Evolutionary conservation across 192 early-diverging fungal genomes (phyloP).

Genomic region (Linnemannia schmuckeri): DNA sequence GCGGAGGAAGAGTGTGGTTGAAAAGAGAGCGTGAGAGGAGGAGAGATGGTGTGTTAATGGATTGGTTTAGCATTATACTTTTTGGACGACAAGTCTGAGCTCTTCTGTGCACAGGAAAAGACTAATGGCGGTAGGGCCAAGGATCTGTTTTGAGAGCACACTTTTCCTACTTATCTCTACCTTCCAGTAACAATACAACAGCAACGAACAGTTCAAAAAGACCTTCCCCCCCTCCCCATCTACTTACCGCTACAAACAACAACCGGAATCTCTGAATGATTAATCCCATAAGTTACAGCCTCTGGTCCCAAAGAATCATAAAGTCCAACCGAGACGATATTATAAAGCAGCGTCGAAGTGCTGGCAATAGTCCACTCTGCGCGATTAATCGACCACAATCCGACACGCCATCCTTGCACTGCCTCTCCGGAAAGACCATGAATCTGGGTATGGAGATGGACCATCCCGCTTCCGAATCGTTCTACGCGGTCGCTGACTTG

Average conservation of each 20-base stretch:
- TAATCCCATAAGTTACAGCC: conserved; percentile 85
- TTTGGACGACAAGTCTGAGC: too few relatives aligned
- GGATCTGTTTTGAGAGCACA: too few relatives aligned
- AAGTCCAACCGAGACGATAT: conserved; percentile 75
- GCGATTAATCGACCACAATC: conserved; percentile 79
- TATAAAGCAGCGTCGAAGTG: conserved; percentile 68
- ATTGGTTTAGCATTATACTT: too few relatives aligned
- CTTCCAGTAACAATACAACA: not conserved
- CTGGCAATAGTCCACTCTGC: conserved; percentile 81
- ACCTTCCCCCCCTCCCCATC: not conserved
- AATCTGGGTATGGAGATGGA: conserved; percentile 48
- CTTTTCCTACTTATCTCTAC: not conserved
- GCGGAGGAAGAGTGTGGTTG: too few relatives aligned
- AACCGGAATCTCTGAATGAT: conserved; percentile 80
- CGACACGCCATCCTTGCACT: conserved; percentile 58
- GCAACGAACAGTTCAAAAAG: not conserved
- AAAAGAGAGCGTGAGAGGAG: too few relatives aligned
- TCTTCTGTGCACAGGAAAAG: not conserved
- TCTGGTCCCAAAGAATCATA: conserved; percentile 91
- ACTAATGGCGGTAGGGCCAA: too few relatives aligned
- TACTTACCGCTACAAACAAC: conserved; percentile 65
- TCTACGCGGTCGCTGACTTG: conserved; percentile 66
- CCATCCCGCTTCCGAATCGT: conserved; percentile 75
- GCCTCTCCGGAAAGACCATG: not conserved
- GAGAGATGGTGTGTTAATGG: too few relatives aligned